Base-by-base conservation (phyloP, 768 basidiomycete species). In the Termitomyces sp. region DNA sequence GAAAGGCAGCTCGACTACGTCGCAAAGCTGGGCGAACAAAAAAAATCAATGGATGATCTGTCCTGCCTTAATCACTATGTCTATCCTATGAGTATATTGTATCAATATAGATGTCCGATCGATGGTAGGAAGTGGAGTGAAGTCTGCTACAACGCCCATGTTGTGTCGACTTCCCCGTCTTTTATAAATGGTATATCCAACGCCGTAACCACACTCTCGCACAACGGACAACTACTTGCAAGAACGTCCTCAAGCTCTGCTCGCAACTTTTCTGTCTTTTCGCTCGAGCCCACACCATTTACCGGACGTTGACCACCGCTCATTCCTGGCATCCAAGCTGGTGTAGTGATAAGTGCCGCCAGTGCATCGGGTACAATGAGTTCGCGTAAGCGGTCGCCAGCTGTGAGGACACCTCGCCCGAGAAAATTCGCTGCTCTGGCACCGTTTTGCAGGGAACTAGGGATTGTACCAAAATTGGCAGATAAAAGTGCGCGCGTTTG, bases 301-400 rank as follows among this genome's bases (percentile, higher is more conserved):
- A 75, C 75, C 51, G 78, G 77, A 53, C 75, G 80, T 51, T 75
- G 80, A 5, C 78, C 77, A 20, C 78, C 75, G 13, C 80, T 83
- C 61, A 87, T 85, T 32, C 84, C 82, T 22, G 89, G 86, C 63
- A 91, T 86, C 89, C 89, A 92, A 18, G 78, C 78, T 4, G 89
- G 87, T 6, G 87, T 80, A 1, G 88, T 85, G 55, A 98, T 89
- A 22, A 93, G 81, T 33, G 84, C 82, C 30, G 92, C 94, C 14
- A 98, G 80, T 3, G 94, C 90, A 66, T 98, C 97, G 13, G 97
- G 97, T 8, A 98, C 75, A 65, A 99, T 96, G 52, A 98, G 77
- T 69, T 98, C 94, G 44, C 94, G 82, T 53, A 99, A 72, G 57
- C 85, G 83, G 70, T 98, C 96, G 5, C 94, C 92, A 0, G 94